Conservation (phyloP, 495 filamentous ascomycete species). For the Penicillium herquei region DNA sequence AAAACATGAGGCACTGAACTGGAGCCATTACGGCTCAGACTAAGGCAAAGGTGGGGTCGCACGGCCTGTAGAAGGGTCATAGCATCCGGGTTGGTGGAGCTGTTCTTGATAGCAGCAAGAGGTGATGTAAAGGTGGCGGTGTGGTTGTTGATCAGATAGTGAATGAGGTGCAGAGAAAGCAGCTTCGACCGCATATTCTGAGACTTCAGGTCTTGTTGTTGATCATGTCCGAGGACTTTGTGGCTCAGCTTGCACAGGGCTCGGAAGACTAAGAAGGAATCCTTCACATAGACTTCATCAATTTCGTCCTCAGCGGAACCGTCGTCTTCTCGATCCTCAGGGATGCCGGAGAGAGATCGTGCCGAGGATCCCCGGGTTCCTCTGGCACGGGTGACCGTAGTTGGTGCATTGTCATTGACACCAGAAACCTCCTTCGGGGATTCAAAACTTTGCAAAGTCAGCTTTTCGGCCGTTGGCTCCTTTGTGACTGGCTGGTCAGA, state of each 20-base stretch:
- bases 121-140: conserved; percentile 84
- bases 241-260: conserved; percentile 97
- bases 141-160: conserved; percentile 91
- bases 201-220: conserved; percentile 86
- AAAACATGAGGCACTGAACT: conserved; percentile 89
- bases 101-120: conserved; percentile 83
- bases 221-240: conserved; percentile 82
- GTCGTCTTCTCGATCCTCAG: conserved; percentile 49
- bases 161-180: conserved; percentile 89
- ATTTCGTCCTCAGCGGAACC: conserved; percentile 77
- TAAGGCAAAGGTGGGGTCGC: conserved; percentile 92
- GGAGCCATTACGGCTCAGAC: conserved; percentile 89
- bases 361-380: conserved; percentile 43
- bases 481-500: conserved; percentile 55
- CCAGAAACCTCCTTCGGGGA: conserved; percentile 90
- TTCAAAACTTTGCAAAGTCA: conserved; percentile 94
- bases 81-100: conserved; percentile 77
- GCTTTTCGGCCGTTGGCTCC: conserved; percentile 65
- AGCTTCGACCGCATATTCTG: conserved; percentile 97
- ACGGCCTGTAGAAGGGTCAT: conserved; percentile 93
- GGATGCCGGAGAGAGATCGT: conserved; percentile 53
- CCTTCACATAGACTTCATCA: conserved; percentile 93
- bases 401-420: conserved; percentile 86
- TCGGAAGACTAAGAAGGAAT: conserved; percentile 94
- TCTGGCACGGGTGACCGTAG: conserved; percentile 83